phyloP scores from a whole-genome alignment of 768 basidiomycete genomes.

The Coprinellus micaceus region DNA sequence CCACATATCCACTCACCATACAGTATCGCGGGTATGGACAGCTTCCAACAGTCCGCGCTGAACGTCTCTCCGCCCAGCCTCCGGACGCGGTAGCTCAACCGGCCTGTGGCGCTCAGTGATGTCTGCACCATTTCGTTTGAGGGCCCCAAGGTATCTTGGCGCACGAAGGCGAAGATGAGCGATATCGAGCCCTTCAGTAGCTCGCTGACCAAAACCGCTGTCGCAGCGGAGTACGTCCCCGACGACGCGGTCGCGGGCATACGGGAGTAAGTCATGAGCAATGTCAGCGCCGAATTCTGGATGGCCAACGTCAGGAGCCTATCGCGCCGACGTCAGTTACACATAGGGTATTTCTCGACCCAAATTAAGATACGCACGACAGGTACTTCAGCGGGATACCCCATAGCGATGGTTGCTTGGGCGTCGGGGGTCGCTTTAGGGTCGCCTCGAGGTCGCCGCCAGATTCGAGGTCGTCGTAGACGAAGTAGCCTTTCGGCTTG shows the following conservation, averaged over 20 bases:
- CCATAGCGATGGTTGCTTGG: slow-evolving; percentile 51
- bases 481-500: background rate
- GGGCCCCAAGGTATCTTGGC: background rate
- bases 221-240: slow-evolving; percentile 84
- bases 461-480: background rate
- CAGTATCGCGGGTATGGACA: slow-evolving; percentile 94
- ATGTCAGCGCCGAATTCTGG: slow-evolving; percentile 86
- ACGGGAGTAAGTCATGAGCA: slow-evolving; percentile 97
- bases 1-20: slow-evolving; percentile 38
- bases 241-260: slow-evolving; percentile 67
- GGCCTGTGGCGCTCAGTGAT: too few relatives aligned
- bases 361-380: slow-evolving; percentile 47
- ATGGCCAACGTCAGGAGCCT: slow-evolving; percentile 83
- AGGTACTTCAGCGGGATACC: slow-evolving; percentile 79
- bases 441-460: slow-evolving; percentile 14
- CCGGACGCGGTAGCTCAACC: slow-evolving; percentile 26
- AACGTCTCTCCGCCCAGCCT: slow-evolving; percentile 69
- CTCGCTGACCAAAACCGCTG: slow-evolving; percentile 92
- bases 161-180: slow-evolving; percentile 70
- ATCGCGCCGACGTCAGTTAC: too few relatives aligned
- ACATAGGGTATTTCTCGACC: too few relatives aligned
- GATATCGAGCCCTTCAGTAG: slow-evolving; percentile 90
- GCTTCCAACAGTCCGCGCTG: slow-evolving; percentile 92
- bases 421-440: slow-evolving; percentile 14
- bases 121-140: background rate